phyloP scores from a whole-genome alignment of 2,329 filamentous ascomycete species.

The Fonsecaea monophora region DNA sequence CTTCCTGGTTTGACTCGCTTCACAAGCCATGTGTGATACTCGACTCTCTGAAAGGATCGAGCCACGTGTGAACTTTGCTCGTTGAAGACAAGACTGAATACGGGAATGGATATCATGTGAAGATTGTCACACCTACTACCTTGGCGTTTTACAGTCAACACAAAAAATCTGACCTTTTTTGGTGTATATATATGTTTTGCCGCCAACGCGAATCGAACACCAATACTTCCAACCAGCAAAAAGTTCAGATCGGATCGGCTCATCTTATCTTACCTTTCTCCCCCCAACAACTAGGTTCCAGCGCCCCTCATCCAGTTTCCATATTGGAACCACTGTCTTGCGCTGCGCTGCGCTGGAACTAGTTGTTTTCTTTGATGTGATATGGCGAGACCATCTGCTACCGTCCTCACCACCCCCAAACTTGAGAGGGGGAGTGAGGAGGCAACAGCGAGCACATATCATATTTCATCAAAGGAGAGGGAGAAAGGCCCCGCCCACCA shows the following conservation, averaged over 20 bases:
- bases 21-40: constrained; percentile 25
- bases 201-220: neutral
- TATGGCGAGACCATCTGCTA: constrained; percentile 8
- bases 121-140: neutral
- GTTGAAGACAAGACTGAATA: neutral
- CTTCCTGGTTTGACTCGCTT: constrained; percentile 27
- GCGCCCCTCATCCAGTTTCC: neutral
- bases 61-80: neutral
- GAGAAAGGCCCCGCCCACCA: constrained; percentile 5
- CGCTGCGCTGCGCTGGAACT: neutral
- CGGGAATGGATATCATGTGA: neutral
- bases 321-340: neutral
- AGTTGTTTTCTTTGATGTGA: neutral
- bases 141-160: neutral
- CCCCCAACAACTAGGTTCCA: neutral
- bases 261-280: neutral
- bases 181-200: neutral
- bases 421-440: no score
- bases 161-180: no score
- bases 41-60: neutral
- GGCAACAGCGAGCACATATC: constrained; percentile 7
- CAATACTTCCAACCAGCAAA: neutral
- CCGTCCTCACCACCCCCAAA: neutral
- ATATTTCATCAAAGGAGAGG: no score
- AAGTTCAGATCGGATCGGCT: neutral